A percentile compares a stretch with the other conserved stretches of the same genome.
Evolutionary conservation across 441 rosid species (phyloP).

Genomic region (Brassica hybrid): DNA sequence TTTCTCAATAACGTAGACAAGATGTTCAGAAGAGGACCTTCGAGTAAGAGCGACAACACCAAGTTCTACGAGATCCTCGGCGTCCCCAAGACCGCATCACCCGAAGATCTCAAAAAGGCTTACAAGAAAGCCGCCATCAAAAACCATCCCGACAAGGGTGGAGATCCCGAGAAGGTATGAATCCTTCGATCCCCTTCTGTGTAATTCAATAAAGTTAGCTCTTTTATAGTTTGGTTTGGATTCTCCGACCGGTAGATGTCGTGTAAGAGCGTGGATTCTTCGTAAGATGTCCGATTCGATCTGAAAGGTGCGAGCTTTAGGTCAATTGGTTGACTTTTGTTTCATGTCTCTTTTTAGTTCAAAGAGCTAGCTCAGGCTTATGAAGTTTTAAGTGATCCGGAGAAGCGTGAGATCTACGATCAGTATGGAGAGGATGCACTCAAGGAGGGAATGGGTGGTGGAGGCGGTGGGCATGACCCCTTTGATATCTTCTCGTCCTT

Average conservation of each 20-base stretch:
- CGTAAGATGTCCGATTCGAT: conserved; percentile 20
- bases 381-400: conserved; percentile 89
- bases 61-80: conserved; percentile 78
- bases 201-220: conserved; percentile 2
- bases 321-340: conserved; percentile 28
- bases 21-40: conserved; percentile 75
- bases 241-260: conserved; percentile 2
- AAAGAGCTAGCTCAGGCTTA: conserved; percentile 97
- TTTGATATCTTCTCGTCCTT: conserved; percentile 84
- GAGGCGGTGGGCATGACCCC: conserved; percentile 70
- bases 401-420: conserved; percentile 91
- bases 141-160: conserved; percentile 91
- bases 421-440: conserved; percentile 98
- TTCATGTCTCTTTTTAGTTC: conserved; percentile 48
- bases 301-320: conserved; percentile 25
- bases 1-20: conserved; percentile 24
- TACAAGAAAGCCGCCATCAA: conserved; percentile 82
- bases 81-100: conserved; percentile 65
- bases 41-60: conserved; percentile 68
- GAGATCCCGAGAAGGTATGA: conserved; percentile 82
- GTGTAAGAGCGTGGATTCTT: not conserved
- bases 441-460: conserved; percentile 84
- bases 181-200: not conserved
- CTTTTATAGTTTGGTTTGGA: conserved; percentile 15
- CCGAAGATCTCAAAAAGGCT: conserved; percentile 81